Conservation (phyloP, 2,329 filamentous ascomycete species). For the Akanthomyces lecanii region DNA sequence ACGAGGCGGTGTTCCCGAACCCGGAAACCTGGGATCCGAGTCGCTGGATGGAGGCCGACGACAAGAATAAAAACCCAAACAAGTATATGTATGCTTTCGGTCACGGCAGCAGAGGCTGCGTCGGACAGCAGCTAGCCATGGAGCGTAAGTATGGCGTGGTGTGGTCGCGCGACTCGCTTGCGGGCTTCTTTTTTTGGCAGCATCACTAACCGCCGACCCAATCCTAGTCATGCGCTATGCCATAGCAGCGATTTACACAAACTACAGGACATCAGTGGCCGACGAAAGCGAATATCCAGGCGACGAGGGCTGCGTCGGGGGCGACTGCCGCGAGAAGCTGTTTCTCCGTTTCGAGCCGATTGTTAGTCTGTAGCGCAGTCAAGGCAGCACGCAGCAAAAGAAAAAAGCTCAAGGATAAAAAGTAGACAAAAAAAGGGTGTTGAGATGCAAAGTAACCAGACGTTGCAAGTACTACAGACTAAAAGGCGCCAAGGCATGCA, state of each 20-base stretch:
- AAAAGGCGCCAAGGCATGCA: not conserved
- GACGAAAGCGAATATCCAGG: not conserved
- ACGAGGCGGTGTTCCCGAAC: not conserved
- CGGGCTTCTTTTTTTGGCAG: not conserved
- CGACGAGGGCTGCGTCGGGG: not conserved
- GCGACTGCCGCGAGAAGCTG: not conserved
- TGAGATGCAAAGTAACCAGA: not conserved
- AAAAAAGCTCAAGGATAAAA: not conserved
- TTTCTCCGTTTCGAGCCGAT: constrained; percentile 28
- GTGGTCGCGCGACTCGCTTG: not conserved
- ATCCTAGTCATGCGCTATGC: not conserved
- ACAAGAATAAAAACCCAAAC: not conserved
- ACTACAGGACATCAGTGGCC: not conserved
- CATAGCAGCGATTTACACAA: not conserved
- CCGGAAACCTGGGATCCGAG: not conserved
- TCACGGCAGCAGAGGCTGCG: not conserved
- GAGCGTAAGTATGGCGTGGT: not conserved
- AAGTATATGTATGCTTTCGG: not conserved
- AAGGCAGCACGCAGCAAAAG: not conserved
- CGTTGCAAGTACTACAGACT: not conserved
- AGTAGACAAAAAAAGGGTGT: too few relatives aligned
- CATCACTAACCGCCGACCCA: not conserved
- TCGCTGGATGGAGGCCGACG: not conserved
- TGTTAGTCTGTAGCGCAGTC: not conserved
- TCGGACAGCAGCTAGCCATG: not conserved